phyloP scores from a whole-genome alignment of 2,329 filamentous ascomycete genomes.

The Talaromyces sp. region DNA sequence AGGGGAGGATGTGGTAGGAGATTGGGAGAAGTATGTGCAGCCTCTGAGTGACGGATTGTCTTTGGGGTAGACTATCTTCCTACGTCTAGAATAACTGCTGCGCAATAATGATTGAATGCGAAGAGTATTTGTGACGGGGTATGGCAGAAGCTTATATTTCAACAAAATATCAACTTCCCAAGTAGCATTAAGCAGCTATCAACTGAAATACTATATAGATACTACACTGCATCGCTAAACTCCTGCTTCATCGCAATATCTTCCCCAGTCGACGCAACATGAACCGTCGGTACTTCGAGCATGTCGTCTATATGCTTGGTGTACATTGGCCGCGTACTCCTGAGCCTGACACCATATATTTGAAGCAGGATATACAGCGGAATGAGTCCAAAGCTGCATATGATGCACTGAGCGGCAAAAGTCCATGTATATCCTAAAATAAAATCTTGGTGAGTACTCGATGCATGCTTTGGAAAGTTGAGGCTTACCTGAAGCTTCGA shows the following conservation, averaged over 20 bases:
- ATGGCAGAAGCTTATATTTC: neutral
- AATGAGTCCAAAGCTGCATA: conserved; percentile 9
- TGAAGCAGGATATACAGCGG: conserved; percentile 4
- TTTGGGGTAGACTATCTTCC: conserved; percentile 11
- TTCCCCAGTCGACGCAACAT: neutral
- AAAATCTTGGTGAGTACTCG: neutral
- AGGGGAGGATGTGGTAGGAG: neutral
- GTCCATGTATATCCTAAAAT: conserved; percentile 3
- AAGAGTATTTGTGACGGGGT: too few relatives aligned
- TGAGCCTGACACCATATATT: neutral
- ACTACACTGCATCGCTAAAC: neutral
- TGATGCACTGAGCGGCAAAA: conserved; percentile 5
- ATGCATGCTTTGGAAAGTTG: neutral
- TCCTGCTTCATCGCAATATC: neutral
- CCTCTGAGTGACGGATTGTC: conserved; percentile 19
- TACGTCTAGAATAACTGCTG: too few relatives aligned
- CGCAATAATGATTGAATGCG: too few relatives aligned
- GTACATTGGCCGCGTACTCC: conserved; percentile 5
- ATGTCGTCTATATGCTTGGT: neutral
- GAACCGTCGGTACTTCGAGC: neutral
- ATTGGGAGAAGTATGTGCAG: conserved; percentile 20
- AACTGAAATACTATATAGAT: too few relatives aligned
- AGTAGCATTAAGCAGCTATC: neutral
- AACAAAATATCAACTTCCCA: neutral
- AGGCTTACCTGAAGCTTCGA: neutral